These are phyloP conservation scores for Ophiostoma angusticollis DNA, from an alignment of 2,329 filamentous ascomycete species.

Conservation along the genomic window DNA sequence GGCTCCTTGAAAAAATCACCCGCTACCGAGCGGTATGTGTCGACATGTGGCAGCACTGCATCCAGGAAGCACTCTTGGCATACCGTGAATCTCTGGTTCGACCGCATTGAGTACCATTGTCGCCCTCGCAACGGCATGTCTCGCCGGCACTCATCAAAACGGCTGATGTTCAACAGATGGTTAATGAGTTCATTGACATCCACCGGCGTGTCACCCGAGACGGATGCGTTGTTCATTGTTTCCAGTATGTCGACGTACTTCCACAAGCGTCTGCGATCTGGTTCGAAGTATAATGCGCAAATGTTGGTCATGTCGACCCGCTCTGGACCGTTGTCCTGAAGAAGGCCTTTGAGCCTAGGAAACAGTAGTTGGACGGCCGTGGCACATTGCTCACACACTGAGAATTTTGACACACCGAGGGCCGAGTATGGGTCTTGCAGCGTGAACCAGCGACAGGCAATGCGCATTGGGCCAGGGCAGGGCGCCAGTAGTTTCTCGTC, in stretches of 20 bases:
- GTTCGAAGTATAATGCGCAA: slow-evolving; percentile 55
- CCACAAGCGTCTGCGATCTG: slow-evolving; percentile 40
- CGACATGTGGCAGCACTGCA: slow-evolving; percentile 55
- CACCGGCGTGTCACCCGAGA: slow-evolving; percentile 31
- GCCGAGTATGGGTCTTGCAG: slow-evolving; percentile 55
- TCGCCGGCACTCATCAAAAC: slow-evolving; percentile 49
- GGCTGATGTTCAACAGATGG: slow-evolving; percentile 45
- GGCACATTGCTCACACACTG: slow-evolving; percentile 62
- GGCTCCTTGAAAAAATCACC: slow-evolving; percentile 51
- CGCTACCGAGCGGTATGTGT: slow-evolving; percentile 39
- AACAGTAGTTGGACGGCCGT: slow-evolving; percentile 60
- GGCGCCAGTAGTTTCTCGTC: slow-evolving; percentile 42
- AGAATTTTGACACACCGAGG: slow-evolving; percentile 55
- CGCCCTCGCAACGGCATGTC: slow-evolving; percentile 49
- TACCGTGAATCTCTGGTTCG: slow-evolving; percentile 65
- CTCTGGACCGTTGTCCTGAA: slow-evolving; percentile 39
- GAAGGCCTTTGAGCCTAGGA: slow-evolving; percentile 56
- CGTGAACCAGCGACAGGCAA: slow-evolving; percentile 59
- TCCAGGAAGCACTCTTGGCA: slow-evolving; percentile 81
- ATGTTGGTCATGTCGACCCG: slow-evolving; percentile 35
- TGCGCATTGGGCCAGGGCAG: slow-evolving; percentile 45
- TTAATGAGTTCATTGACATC: slow-evolving; percentile 51
- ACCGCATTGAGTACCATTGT: slow-evolving; percentile 66
- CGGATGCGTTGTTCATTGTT: slow-evolving; percentile 38
- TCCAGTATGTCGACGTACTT: slow-evolving; percentile 51